Evolutionary conservation across 1,139 yeast species (phyloP).

Genomic region (Debaryomyces psychrophilus): DNA sequence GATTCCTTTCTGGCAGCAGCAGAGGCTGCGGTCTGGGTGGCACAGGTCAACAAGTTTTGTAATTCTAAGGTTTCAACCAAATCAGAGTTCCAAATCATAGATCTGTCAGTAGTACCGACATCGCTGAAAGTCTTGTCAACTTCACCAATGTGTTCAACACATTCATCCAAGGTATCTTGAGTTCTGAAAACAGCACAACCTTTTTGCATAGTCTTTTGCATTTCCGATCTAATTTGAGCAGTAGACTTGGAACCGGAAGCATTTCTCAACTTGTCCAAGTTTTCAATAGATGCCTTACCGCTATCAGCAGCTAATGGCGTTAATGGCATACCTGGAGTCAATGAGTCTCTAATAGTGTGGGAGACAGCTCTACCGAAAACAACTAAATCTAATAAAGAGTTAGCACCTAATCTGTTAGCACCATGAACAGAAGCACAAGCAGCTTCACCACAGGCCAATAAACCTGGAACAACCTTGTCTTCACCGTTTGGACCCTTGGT

Average conservation of each 20-base stretch:
- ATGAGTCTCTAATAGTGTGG: conserved; percentile 81
- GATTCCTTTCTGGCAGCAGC: conserved; percentile 97
- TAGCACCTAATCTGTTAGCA: conserved; percentile 98
- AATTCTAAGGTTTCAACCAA: conserved; percentile 94
- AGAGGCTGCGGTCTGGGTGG: conserved; percentile 90
- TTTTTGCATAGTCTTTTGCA: conserved; percentile 96
- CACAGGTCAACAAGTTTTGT: conserved; percentile 96
- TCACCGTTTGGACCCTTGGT: conserved; percentile 85
- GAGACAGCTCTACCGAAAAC: conserved; percentile 99
- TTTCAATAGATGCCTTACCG: conserved; percentile 88
- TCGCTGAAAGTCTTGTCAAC: conserved; percentile 71
- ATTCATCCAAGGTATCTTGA: conserved; percentile 88
- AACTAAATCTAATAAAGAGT: conserved; percentile 93
- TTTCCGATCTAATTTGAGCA: conserved; percentile 83
- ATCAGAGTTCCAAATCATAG: conserved; percentile 98
- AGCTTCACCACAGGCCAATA: conserved; percentile 97
- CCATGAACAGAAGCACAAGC: conserved; percentile 99
- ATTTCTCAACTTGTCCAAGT: conserved; percentile 84
- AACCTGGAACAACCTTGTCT: conserved; percentile 90
- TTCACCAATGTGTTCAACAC: conserved; percentile 76
- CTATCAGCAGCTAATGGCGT: conserved; percentile 75
- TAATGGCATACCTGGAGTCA: conserved; percentile 88
- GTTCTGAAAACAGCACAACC: conserved; percentile 97
- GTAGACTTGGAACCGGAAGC: conserved; percentile 83
- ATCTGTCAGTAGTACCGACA: conserved; percentile 88